Conservation (phyloP, 441 rosid species). For the Raphanus hybrid region DNA sequence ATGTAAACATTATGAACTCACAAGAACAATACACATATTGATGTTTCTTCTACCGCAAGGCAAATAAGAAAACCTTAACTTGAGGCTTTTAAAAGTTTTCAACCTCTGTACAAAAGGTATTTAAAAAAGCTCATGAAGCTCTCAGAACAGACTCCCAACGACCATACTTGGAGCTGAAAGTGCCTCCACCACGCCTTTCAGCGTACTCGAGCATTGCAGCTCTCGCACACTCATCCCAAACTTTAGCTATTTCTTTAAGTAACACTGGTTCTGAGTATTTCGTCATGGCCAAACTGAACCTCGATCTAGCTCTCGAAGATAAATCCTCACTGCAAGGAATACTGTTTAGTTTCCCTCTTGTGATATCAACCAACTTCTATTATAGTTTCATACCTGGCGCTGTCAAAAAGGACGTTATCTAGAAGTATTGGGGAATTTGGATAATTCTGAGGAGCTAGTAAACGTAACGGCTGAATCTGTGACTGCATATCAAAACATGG, state of each 20-base stretch:
- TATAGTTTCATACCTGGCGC: slow-evolving; percentile 35
- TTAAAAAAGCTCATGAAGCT: slow-evolving; percentile 10
- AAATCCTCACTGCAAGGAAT: slow-evolving; percentile 38
- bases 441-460: slow-evolving; percentile 44
- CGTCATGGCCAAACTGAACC: slow-evolving; percentile 35
- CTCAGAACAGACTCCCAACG: slow-evolving; percentile 43
- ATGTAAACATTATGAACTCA: no score
- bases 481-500: slow-evolving; percentile 30
- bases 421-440: slow-evolving; percentile 46
- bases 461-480: slow-evolving; percentile 40
- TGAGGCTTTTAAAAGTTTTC: neutral
- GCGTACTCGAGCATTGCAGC: slow-evolving; percentile 45
- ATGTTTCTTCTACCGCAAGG: slow-evolving; percentile 17
- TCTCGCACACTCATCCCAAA: slow-evolving; percentile 51
- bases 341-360: neutral
- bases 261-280: slow-evolving; percentile 42
- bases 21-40: neutral
- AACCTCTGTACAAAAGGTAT: neutral
- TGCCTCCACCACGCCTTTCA: slow-evolving; percentile 45
- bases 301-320: slow-evolving; percentile 37
- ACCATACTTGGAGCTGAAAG: slow-evolving; percentile 57
- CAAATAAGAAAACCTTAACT: neutral
- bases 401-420: slow-evolving; percentile 11
- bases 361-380: neutral
- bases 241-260: slow-evolving; percentile 42